Evolutionary conservation across 768 basidiomycete species (phyloP), one percentile per base, ranked within the genome.

Genomic region (Lentinula edodes): DNA sequence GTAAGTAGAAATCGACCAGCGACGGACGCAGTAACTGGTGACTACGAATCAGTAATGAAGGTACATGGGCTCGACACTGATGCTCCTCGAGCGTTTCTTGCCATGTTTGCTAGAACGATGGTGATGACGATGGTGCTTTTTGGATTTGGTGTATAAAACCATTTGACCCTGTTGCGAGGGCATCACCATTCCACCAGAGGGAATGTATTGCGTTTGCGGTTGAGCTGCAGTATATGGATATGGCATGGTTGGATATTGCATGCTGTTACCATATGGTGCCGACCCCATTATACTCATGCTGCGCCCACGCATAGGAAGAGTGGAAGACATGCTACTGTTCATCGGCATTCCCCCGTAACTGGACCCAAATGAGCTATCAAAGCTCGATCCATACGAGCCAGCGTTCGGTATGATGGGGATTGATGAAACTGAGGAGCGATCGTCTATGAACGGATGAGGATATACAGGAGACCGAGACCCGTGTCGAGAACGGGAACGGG

Each of bases 401-500:
- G 32, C 59, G n/a, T 43, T 39, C 13, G 39, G 36, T 5, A 41
- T 42, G 23, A 58, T 53, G 34, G 60, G 39, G 5, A 56, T 62
- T 61, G 68, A 55, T 66, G 63, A 66, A 36, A 66, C 52, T 41
- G 62, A 52, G 23, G 32, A 16, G 18, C 38, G 28, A 18, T 46
- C 60, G 16, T 55, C 38, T 5, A 35, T 12, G 50, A 55, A 39
- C 18, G 56, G 39, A 46, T 36, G 36, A 46, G 42, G 61, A 39
- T 41, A 56, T 18, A 60, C 18, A 38, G 53, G 48, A 15, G 70
- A 74, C 52, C 68, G 69, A 36, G 75, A 72, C 23, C 74, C 71
- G 58, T 69, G 75, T 28, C 74, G 73, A 8, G 79, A 78, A 28
- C 68, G 73, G 1, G 78, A 78, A 6, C 76, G 52, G 28, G 41